Percentiles rank a stretch among this genome's conserved stretches.
phyloP scores from a whole-genome alignment of 306 rosid genomes.

The Echinosophora koreensis region DNA sequence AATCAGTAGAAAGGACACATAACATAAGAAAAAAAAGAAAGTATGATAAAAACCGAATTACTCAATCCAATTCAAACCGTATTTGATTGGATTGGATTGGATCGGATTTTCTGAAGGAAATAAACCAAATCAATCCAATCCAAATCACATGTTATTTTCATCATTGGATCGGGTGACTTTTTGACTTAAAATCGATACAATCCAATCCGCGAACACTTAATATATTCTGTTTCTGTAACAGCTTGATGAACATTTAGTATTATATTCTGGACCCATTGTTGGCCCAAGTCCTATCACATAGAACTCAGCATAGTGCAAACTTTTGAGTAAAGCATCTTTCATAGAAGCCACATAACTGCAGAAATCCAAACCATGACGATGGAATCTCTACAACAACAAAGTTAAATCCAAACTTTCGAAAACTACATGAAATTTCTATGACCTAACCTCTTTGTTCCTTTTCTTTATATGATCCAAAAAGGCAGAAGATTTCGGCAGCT shows the following conservation, averaged over 20 bases:
- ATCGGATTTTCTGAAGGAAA: too few species aligned
- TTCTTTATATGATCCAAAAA: constrained; percentile 37
- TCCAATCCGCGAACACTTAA: too few species aligned
- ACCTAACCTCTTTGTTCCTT: constrained; percentile 37
- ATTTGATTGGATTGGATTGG: too few species aligned
- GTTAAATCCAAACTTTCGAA: constrained; percentile 49
- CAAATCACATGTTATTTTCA: too few species aligned
- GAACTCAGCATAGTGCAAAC: neutral
- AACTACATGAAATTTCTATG: constrained; percentile 55
- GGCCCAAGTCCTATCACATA: constrained; percentile 15
- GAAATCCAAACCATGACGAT: constrained; percentile 37
- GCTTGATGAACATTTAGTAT: neutral
- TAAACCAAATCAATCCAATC: too few species aligned
- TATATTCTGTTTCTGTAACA: neutral
- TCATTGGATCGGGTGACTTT: too few species aligned
- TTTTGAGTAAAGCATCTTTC: constrained; percentile 38
- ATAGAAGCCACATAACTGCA: constrained; percentile 45
- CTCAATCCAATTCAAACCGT: too few species aligned
- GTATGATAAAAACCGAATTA: too few species aligned
- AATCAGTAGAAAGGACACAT: too few species aligned
- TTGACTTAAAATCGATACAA: too few species aligned
- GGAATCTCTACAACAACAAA: constrained; percentile 36
- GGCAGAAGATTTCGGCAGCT: constrained; percentile 43
- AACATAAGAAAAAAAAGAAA: too few species aligned
- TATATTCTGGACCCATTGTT: neutral